A percentile compares a stretch with the other conserved stretches of the same genome.
Evolutionary conservation across 1,139 yeast species (phyloP).

Genomic region (Debaryomyces robertsiae): DNA sequence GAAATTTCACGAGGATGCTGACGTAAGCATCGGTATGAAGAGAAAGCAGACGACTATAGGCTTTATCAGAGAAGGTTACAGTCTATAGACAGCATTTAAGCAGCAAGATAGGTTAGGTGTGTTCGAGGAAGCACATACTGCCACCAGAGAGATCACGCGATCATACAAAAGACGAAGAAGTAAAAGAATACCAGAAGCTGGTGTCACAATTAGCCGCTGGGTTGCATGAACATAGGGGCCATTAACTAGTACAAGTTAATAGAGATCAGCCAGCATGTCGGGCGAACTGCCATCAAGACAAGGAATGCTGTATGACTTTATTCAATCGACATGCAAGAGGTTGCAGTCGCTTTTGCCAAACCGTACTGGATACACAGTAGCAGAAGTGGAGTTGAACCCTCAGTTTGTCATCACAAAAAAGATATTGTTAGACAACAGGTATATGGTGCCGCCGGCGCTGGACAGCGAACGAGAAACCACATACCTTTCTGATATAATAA

Average conservation of each 20-base stretch:
- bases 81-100: too few species aligned
- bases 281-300: conserved; percentile 1
- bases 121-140: too few species aligned
- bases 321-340: conserved; percentile 27
- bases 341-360: conserved; percentile 41
- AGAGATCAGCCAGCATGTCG: neutral
- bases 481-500: conserved; percentile 26
- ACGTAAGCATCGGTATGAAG: too few species aligned
- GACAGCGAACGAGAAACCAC: conserved; percentile 13
- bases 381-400: conserved; percentile 48
- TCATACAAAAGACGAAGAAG: too few species aligned
- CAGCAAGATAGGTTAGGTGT: too few species aligned
- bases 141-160: too few species aligned
- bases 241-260: too few species aligned
- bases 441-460: conserved; percentile 15
- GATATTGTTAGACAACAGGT: conserved; percentile 28
- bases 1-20: too few species aligned
- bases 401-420: conserved; percentile 39
- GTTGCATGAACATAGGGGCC: neutral
- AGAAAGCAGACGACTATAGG: too few species aligned
- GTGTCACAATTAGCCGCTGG: neutral
- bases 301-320: conserved; percentile 19
- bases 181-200: neutral
- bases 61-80: too few species aligned
- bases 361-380: conserved; percentile 42